These are phyloP conservation scores for Nannizziopsis arthrosporioides DNA, from an alignment of 2,329 filamentous ascomycete species.

Conservation along the genomic window DNA sequence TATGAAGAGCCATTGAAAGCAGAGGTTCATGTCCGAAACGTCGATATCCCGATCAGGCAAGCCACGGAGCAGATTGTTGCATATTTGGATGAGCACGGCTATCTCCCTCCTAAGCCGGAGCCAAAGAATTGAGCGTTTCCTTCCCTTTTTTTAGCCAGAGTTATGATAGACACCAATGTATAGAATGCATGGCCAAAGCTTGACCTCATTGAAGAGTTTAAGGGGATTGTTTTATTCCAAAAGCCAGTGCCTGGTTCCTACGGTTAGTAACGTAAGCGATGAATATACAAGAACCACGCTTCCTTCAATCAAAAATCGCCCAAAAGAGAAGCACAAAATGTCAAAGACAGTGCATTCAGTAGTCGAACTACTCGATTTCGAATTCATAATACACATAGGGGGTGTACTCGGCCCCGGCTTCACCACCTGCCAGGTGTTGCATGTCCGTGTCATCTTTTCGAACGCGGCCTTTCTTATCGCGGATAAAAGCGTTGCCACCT, in stretches of 20 bases:
- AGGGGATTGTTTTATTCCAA: neutral
- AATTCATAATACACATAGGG: slow-evolving; percentile 97
- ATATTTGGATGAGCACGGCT: slow-evolving; percentile 60
- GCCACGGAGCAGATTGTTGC: slow-evolving; percentile 73
- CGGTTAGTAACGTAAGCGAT: neutral
- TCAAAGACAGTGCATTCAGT: neutral
- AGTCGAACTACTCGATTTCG: slow-evolving; percentile 48
- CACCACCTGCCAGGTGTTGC: slow-evolving; percentile 46
- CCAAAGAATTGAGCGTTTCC: slow-evolving; percentile 16
- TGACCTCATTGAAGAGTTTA: neutral
- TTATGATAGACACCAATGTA: slow-evolving; percentile 10
- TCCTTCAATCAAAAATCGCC: neutral
- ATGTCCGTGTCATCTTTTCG: slow-evolving; percentile 90
- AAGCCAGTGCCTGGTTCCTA: neutral
- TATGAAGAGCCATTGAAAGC: slow-evolving; percentile 81
- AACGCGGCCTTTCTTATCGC: slow-evolving; percentile 85
- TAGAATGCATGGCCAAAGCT: slow-evolving; percentile 9
- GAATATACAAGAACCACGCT: neutral
- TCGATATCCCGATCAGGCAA: slow-evolving; percentile 74
- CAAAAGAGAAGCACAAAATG: neutral
- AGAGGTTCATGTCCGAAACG: slow-evolving; percentile 77
- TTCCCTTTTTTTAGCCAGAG: neutral
- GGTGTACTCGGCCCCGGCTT: slow-evolving; percentile 70
- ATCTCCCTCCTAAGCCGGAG: slow-evolving; percentile 37
- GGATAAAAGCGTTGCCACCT: slow-evolving; percentile 83